Conservation (phyloP, 352 stramenopile species). For the Globisporangium nodosum region DNA sequence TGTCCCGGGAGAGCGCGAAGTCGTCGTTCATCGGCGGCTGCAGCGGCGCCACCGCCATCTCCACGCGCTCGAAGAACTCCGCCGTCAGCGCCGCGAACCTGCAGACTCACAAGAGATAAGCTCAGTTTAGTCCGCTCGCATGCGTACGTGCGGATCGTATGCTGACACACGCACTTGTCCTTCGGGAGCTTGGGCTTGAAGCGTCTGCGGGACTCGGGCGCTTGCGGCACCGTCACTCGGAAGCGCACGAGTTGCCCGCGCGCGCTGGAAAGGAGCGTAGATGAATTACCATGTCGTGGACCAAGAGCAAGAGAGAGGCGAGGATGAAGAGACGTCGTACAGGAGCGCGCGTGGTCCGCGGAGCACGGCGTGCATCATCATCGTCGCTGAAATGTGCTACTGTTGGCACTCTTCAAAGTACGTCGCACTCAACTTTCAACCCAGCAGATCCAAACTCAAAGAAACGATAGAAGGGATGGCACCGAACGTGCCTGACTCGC, state of each 20-base stretch:
- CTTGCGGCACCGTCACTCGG: slow-evolving; percentile 36
- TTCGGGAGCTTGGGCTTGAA: slow-evolving; percentile 48
- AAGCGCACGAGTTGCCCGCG: slow-evolving; percentile 1
- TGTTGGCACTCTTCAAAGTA: no score
- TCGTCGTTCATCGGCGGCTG: slow-evolving; percentile 54
- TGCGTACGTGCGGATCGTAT: not conserved
- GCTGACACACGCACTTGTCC: slow-evolving; percentile 28
- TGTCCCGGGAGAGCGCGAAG: slow-evolving; percentile 44
- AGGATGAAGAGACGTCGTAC: not conserved
- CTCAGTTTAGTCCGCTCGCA: not conserved
- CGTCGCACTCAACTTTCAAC: not conserved
- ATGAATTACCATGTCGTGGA: not conserved
- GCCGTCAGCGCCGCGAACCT: slow-evolving; percentile 50
- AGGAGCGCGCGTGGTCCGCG: not conserved
- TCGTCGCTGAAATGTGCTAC: no score
- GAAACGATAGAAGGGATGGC: slow-evolving; percentile 17
- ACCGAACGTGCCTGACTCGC: slow-evolving; percentile 9
- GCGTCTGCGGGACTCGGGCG: slow-evolving; percentile 17
- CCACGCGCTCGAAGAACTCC: slow-evolving; percentile 62
- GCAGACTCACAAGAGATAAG: not conserved
- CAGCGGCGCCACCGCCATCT: slow-evolving; percentile 50
- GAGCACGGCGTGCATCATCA: no score
- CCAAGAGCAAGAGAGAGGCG: no score
- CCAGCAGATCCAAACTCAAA: not conserved
- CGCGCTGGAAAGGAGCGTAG: not conserved